Evolutionary conservation across 371 early-diverging fungal genomes (phyloP).

Genomic region (Syncephalastrum monosporum): DNA sequence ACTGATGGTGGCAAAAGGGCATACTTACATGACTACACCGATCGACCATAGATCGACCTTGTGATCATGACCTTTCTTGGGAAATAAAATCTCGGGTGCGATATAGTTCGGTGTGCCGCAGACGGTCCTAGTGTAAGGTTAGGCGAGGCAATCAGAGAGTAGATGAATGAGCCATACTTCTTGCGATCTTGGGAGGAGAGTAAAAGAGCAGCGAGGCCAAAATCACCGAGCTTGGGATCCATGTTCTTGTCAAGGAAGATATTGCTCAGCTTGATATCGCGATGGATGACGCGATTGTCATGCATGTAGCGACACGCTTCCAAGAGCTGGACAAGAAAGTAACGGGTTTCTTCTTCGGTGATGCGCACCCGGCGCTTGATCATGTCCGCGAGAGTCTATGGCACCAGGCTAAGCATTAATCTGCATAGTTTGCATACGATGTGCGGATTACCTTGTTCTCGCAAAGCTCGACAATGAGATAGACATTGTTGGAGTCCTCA

Average conservation of each 20-base stretch:
- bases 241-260: constrained; percentile 84
- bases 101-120: constrained; percentile 99
- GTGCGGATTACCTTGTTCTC: constrained; percentile 69
- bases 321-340: constrained; percentile 84
- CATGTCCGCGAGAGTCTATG: constrained; percentile 81
- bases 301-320: constrained; percentile 90
- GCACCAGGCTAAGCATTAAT: background rate
- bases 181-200: constrained; percentile 79
- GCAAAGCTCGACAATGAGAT: constrained; percentile 95
- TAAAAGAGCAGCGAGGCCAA: constrained; percentile 91
- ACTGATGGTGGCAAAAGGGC: background rate
- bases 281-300: constrained; percentile 82
- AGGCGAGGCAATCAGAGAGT: background rate
- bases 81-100: constrained; percentile 96
- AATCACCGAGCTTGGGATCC: constrained; percentile 96
- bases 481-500: constrained; percentile 88
- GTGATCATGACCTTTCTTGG: constrained; percentile 87
- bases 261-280: constrained; percentile 98
- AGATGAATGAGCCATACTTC: constrained; percentile 54
- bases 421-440: background rate
- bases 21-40: constrained; percentile 88
- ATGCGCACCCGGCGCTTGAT: constrained; percentile 76
- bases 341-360: constrained; percentile 89
- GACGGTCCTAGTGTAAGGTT: constrained; percentile 64
- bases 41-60: constrained; percentile 99